These are phyloP conservation scores for Haplosporangium sp. DNA, from an alignment of 371 early-diverging fungal genomes.

Conservation along the genomic window DNA sequence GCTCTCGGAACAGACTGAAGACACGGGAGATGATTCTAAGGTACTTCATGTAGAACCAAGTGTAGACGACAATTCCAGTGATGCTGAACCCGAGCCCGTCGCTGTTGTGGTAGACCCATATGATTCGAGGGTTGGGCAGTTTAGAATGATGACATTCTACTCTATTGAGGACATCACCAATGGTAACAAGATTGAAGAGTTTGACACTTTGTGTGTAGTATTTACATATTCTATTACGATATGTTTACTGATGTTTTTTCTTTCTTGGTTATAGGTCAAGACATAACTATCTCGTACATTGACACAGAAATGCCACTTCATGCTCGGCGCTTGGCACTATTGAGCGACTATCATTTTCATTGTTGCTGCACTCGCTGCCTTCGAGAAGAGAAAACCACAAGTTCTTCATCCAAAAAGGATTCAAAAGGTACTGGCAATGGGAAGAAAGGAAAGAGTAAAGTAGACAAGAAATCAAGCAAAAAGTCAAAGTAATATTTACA, in stretches of 20 bases:
- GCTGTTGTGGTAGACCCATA: conserved; percentile 22
- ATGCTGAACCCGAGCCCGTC: not conserved
- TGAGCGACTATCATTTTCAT: conserved; percentile 51
- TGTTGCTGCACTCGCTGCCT: conserved; percentile 49
- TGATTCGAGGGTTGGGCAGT: conserved; percentile 30
- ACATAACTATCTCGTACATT: conserved; percentile 52
- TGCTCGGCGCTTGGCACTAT: conserved; percentile 43
- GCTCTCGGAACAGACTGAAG: not conserved
- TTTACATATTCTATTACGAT: not conserved
- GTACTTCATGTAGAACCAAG: not conserved
- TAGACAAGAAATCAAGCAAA: not conserved
- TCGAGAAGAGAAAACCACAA: conserved; percentile 28
- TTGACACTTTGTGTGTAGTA: not conserved
- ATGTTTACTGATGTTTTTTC: not conserved
- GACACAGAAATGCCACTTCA: conserved; percentile 50
- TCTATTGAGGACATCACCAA: conserved; percentile 36
- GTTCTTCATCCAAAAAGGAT: conserved; percentile 16
- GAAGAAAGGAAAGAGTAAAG: conserved; percentile 10
- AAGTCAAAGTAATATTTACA: not conserved
- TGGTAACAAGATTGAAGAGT: conserved; percentile 22
- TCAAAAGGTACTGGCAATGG: not conserved
- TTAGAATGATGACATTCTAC: conserved; percentile 52
- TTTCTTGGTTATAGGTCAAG: conserved; percentile 25
- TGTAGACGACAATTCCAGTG: not conserved
- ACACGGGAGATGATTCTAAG: not conserved